Evolutionary conservation across 257 asterid genomes (phyloP), one percentile per base, ranked within the genome.

Genomic region (Primulina eburnea): DNA sequence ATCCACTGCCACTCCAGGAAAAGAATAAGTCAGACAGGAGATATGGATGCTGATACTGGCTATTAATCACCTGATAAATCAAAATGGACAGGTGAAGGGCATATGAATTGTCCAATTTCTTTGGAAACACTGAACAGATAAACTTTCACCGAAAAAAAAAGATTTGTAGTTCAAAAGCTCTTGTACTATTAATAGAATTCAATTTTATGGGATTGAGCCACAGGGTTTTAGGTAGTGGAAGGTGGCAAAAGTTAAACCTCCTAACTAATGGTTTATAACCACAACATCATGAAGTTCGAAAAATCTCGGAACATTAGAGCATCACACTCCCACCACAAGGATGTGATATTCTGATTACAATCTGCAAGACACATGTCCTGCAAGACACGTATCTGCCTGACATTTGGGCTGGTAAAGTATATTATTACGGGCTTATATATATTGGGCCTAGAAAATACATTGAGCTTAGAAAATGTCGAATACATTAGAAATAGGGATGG

Each of bases 31-130:
- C 7, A 17, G 56, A 6, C 26, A n/a, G 33, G 8, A 16, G 20
- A 40, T 5, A 17, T 8, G 34, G 72, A 68, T 56, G 63, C 33
- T 55, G 71, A 53, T 18, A 32, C 29, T 62, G 24, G 64, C n/a
- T 55, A 6, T 6, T 7, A 8, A 37, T 32, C 53, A 35, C 65
- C 38, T 32, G 67, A 20, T 14, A 32, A 40, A 62, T 43, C 17
- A 43, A 12, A 8, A 30, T 7, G 17, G 33, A 34, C 52, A n/a
- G 21, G 7, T 61, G 4, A 28, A 30, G 43, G 40, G 18, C 1
- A 64, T 16, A 35, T 38, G 43, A 33, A n/a, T 18, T 20, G 56
- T 38, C 28, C 18, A 20, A 43, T 43, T 10, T 12, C 6, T 11
- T 43, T 43, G 53, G n/a, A 43, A 47, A 47, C 55, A 47, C 55